Evolutionary conservation across 208 protist genomes (phyloP), one percentile per base, ranked within the genome.

Genomic region (Wallacemonas sp.): DNA sequence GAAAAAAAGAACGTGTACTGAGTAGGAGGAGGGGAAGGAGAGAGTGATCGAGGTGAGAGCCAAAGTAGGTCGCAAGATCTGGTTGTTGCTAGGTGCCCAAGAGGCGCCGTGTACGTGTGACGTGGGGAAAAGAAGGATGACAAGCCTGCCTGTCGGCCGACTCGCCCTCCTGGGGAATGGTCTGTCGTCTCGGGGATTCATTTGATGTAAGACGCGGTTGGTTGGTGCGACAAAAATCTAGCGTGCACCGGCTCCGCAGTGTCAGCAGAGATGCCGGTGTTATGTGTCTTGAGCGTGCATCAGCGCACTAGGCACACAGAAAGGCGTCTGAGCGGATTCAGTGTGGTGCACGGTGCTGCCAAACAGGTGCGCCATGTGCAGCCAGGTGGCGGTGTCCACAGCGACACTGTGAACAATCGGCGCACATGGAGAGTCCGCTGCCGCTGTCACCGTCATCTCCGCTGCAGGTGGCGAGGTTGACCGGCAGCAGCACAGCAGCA

Each of bases 401-500:
- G 50, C 33, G 30, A 54, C 0, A 46, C 41, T 19, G 6, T 9
- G n/a, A n/a, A n/a, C n/a, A n/a, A n/a, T n/a, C n/a, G n/a, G n/a
- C n/a, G n/a, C n/a, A n/a, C n/a, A n/a, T n/a, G n/a, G n/a, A n/a
- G n/a, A n/a, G n/a, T n/a, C n/a, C n/a, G n/a, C 19, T 21, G 9
- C 41, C 15, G 6, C 1, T n/a, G 41, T 46, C 15, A n/a, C 24
- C 15, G 41, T 46, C 41, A 8, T 9, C 0, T 9, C 17, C 15
- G 15, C 0, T n/a, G 41, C 6, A 6, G 41, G 5, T 6, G 15
- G 19, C 19, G 41, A 6, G 9, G 41, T 46, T 12, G 17, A 46
- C 17, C 41, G 17, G 24, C 50, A 57, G 22, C 50, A 57, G 50
- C 50, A 57, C 50, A 57, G 22, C 30, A 57, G 24, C 5, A 57